Evolutionary conservation across 2,329 filamentous ascomycete species (phyloP).

Genomic region (Colletotrichum lini): DNA sequence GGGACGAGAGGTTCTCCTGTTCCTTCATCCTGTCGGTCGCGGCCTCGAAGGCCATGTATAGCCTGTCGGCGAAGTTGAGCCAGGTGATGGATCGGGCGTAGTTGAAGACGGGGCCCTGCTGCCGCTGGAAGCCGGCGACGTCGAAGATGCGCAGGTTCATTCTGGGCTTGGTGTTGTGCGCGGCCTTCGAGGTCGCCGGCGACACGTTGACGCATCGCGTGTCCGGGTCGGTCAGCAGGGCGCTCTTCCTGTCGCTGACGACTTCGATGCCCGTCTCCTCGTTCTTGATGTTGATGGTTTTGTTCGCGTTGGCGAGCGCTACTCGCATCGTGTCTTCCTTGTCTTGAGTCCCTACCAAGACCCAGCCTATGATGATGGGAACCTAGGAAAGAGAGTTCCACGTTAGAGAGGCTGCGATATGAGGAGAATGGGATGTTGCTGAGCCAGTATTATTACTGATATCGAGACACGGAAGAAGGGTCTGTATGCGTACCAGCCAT

Average conservation of each 20-base stretch:
- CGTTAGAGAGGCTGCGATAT: not conserved
- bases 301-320: constrained; percentile 35
- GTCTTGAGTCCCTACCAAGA: constrained; percentile 41
- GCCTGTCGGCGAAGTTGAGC: constrained; percentile 42
- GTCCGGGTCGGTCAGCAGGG: not conserved
- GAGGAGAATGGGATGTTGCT: no score
- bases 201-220: not conserved
- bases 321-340: constrained; percentile 33
- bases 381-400: constrained; percentile 13
- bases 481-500: constrained; percentile 40
- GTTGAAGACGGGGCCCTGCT: constrained; percentile 44
- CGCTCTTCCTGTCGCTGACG: not conserved
- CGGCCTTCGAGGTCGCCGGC: not conserved
- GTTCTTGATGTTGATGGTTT: not conserved
- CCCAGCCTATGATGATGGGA: constrained; percentile 42
- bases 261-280: not conserved
- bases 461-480: no score
- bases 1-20: not conserved
- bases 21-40: not conserved
- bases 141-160: constrained; percentile 14
- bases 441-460: no score
- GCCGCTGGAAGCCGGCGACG: constrained; percentile 42
- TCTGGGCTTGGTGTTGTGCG: not conserved
- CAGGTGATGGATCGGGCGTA: constrained; percentile 44
- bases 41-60: constrained; percentile 35